phyloP scores from a whole-genome alignment of 345 rosid species.

The Arabidopsis suecica region DNA sequence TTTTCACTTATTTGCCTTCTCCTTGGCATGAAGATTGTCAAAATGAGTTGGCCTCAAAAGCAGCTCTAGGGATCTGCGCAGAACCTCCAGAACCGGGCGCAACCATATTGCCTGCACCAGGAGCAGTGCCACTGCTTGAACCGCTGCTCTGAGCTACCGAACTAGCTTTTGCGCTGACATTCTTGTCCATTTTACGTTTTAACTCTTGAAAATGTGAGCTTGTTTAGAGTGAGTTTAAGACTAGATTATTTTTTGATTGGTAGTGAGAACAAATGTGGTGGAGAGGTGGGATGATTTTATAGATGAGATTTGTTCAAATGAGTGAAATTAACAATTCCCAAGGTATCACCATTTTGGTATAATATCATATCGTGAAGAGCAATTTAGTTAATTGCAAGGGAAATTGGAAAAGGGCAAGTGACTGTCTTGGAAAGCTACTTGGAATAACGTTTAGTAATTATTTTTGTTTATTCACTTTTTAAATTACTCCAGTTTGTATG shows the following conservation, averaged over 20 bases:
- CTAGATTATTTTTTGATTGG: background rate
- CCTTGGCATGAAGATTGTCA: conserved; percentile 26
- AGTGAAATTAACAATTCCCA: background rate
- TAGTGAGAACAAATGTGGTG: background rate
- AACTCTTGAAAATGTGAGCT: background rate
- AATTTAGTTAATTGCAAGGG: background rate
- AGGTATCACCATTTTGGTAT: background rate
- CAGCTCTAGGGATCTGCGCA: conserved; percentile 13
- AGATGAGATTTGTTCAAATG: background rate
- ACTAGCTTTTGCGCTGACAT: conserved; percentile 4
- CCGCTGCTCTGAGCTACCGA: conserved; percentile 19
- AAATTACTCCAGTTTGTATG: too few relatives aligned
- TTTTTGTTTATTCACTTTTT: too few relatives aligned
- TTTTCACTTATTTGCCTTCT: conserved; percentile 14
- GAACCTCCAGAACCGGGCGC: conserved; percentile 31
- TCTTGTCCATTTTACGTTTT: conserved; percentile 28
- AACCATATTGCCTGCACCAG: conserved; percentile 26
- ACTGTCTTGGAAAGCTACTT: background rate
- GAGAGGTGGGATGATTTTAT: background rate
- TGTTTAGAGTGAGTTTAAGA: background rate
- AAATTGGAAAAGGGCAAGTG: background rate
- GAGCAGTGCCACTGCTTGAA: background rate
- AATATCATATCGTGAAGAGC: background rate
- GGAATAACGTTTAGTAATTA: background rate
- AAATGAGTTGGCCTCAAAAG: conserved; percentile 28